Evolutionary conservation across 257 asterid genomes (phyloP).

Genomic region (Scutellaria barbata): DNA sequence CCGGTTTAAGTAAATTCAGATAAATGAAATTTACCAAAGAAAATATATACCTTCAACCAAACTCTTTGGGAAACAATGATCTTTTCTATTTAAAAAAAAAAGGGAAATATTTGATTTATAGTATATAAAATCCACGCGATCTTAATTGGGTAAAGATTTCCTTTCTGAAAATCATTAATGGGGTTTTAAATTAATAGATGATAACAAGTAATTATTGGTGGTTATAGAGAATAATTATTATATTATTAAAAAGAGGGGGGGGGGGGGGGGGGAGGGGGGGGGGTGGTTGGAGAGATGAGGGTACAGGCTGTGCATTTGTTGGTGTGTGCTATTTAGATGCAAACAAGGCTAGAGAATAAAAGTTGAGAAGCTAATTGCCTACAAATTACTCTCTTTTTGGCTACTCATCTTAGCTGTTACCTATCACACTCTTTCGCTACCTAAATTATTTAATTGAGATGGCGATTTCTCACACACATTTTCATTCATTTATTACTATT

Average conservation of each 20-base stretch:
- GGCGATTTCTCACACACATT: slow-evolving; percentile 17
- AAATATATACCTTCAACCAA: no score
- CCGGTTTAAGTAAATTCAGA: no score
- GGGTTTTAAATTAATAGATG: not conserved
- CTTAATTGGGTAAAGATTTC: slow-evolving; percentile 26
- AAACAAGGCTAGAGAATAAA: slow-evolving; percentile 38
- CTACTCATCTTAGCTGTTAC: slow-evolving; percentile 30
- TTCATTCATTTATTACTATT: slow-evolving; percentile 5
- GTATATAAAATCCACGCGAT: slow-evolving; percentile 23
- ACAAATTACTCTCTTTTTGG: slow-evolving; percentile 28
- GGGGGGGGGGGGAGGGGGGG: not conserved
- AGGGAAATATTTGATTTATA: slow-evolving; percentile 29
- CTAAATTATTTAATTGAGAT: slow-evolving; percentile 28
- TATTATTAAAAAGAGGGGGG: not conserved
- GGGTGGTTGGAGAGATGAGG: slow-evolving; percentile 33
- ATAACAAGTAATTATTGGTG: slow-evolving; percentile 34
- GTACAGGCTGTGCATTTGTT: slow-evolving; percentile 47
- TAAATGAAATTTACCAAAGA: no score
- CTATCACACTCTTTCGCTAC: not conserved
- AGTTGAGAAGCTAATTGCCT: not conserved
- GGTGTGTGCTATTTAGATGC: slow-evolving; percentile 32
- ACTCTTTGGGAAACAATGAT: no score
- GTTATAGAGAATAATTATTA: slow-evolving; percentile 7
- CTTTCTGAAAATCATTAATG: not conserved
- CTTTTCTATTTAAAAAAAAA: no score